Base-by-base conservation (phyloP, 768 basidiomycete genomes). In the Boletus fagicola region DNA sequence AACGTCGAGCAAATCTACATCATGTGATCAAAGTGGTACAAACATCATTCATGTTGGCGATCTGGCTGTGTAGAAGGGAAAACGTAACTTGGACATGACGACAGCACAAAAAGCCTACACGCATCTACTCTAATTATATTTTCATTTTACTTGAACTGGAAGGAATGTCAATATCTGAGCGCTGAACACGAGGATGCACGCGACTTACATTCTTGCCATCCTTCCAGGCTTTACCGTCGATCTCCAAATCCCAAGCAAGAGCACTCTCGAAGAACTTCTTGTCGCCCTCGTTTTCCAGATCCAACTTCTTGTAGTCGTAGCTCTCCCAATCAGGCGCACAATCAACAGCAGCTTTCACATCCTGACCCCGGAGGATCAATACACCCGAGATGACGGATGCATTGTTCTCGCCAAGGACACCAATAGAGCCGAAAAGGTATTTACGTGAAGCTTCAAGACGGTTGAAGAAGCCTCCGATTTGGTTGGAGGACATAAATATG, bases 391-490 rank as follows among this genome's bases (percentile, higher is more conserved):
- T 93, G 70, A 88, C 54, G 40, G 87, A 91, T 76, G 91, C 79
- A 75, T 90, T 90, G 70, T 79, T 51, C 66, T 76, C 75, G 69
- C 97, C 96, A 57, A 95, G 85, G 22, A 99, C 97, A 72, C 92
- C 94, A 46, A 94, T 73, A 44, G 92, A 95, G 15, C 88, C 96
- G 74, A 98, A 97, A 62, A 95, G 82, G 80, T 97, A 96, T 75
- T 97, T 96, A 75, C 96, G 88, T 24, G 94, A 94, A 11, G 86
- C 97, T 78, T 98, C 97, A 10, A 99, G 86, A 56, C 97, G 92
- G 83, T 95, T 92, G 84, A 95, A 98, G 86, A 96, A 94, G 18
- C 96, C 96, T 57, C 85, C 84, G 68, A 97, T 85, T 75, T 90
- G 91, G 82, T 98, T 98, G 60, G 85, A 83, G 58, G 92, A 94